Evolutionary conservation across 2,329 filamentous ascomycete species (phyloP).

Genomic region (Colletotrichum abscissum): DNA sequence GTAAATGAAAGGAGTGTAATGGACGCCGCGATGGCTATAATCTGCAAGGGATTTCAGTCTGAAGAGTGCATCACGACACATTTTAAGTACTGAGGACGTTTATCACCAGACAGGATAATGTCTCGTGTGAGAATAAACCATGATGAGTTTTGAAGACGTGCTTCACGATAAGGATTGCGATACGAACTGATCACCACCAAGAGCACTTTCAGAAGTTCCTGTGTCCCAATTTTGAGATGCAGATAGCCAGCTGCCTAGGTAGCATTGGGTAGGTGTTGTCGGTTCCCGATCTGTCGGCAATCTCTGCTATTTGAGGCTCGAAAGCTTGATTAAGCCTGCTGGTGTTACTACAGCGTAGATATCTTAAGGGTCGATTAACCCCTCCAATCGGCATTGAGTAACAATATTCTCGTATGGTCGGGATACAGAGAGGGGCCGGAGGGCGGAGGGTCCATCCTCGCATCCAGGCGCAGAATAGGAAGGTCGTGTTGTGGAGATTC

Average conservation of each 20-base stretch:
- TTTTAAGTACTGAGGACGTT: background rate
- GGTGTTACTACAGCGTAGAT: background rate
- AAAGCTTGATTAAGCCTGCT: slow-evolving; percentile 15
- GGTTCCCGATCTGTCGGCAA: slow-evolving; percentile 14
- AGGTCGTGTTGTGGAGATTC: slow-evolving; percentile 15
- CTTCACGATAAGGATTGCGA: slow-evolving; percentile 19
- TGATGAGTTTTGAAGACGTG: slow-evolving; percentile 12
- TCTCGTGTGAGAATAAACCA: background rate
- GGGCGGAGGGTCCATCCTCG: background rate
- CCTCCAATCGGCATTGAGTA: slow-evolving; percentile 7
- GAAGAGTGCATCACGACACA: too few relatives aligned
- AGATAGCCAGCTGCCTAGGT: slow-evolving; percentile 21
- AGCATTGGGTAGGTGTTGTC: slow-evolving; percentile 22
- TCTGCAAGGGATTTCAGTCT: too few relatives aligned
- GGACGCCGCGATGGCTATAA: background rate
- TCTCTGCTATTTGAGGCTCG: slow-evolving; percentile 6
- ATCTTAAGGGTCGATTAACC: background rate
- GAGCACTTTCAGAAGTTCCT: background rate
- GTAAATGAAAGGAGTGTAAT: background rate
- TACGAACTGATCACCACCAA: background rate
- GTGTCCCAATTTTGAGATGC: background rate
- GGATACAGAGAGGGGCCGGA: background rate
- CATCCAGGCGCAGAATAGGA: slow-evolving; percentile 14
- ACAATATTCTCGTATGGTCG: background rate
- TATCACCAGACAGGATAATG: background rate